Evolutionary conservation across 1,139 yeast species (phyloP).

Genomic region (Debaryomyces sp.): DNA sequence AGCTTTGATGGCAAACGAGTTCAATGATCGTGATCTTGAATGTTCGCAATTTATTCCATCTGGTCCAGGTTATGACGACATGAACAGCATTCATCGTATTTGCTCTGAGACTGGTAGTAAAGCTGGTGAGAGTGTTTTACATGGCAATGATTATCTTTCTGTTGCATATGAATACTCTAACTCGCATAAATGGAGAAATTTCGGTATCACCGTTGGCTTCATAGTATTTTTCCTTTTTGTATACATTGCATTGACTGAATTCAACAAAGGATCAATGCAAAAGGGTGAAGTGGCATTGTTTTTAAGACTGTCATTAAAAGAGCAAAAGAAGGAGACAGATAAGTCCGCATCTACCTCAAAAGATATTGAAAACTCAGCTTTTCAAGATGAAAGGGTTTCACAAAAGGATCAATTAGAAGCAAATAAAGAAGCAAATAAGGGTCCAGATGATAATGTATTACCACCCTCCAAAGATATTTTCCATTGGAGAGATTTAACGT

Average conservation of each 20-base stretch:
- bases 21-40: conserved; percentile 42
- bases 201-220: conserved; percentile 68
- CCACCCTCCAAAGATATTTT: conserved; percentile 42
- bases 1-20: conserved; percentile 67
- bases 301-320: conserved; percentile 36
- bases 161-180: conserved; percentile 45
- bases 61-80: conserved; percentile 23
- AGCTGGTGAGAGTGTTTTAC: conserved; percentile 56
- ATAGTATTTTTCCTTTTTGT: conserved; percentile 54
- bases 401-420: conserved; percentile 9
- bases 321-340: background rate
- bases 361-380: conserved; percentile 19
- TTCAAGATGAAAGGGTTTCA: conserved; percentile 6
- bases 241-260: conserved; percentile 64
- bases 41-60: conserved; percentile 36
- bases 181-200: conserved; percentile 79
- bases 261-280: conserved; percentile 73
- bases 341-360: conserved; percentile 23
- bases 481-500: conserved; percentile 80
- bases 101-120: conserved; percentile 67
- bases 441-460: no score
- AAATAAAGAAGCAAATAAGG: no score
- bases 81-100: conserved; percentile 34
- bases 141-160: conserved; percentile 43
- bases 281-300: conserved; percentile 81